Evolutionary conservation across 2,329 filamentous ascomycete genomes (phyloP).

Genomic region (Scedosporium minutisporum): DNA sequence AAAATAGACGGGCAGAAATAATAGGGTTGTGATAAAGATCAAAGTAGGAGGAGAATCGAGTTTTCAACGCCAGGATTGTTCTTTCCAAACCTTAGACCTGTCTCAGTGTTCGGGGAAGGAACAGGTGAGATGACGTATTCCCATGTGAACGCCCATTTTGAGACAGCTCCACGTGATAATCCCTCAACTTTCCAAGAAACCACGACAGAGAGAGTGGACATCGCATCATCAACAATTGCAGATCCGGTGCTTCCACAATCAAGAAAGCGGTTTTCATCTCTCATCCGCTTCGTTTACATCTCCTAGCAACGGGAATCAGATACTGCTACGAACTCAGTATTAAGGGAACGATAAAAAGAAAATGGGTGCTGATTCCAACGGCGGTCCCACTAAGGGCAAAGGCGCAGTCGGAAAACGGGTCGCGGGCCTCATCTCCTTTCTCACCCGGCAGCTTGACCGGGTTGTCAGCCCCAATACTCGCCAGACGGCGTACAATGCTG

Average conservation of each 20-base stretch:
- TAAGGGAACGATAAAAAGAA: not conserved
- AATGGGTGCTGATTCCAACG: constrained; percentile 13
- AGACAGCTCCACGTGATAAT: not conserved
- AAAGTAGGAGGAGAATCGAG: too few relatives aligned
- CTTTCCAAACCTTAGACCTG: not conserved
- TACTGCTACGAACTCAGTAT: not conserved
- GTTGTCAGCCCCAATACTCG: constrained; percentile 52
- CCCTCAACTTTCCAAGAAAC: not conserved
- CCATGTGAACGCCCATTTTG: not conserved
- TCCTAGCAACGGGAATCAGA: not conserved
- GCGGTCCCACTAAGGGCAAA: constrained; percentile 15
- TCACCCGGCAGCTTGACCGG: constrained; percentile 35
- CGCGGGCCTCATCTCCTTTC: constrained; percentile 26
- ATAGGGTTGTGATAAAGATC: too few relatives aligned
- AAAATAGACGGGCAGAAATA: too few relatives aligned
- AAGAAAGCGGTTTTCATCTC: not conserved
- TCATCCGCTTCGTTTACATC: not conserved
- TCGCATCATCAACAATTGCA: not conserved
- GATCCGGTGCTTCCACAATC: not conserved
- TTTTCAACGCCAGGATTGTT: not conserved
- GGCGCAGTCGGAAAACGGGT: constrained; percentile 22
- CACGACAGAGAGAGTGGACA: not conserved
- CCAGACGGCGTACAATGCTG: constrained; percentile 42
- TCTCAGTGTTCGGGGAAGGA: not conserved
- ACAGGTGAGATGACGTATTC: not conserved